These are phyloP conservation scores for Blastobotrys proliferans DNA, from an alignment of 1,139 yeast species.

Conservation along the genomic window DNA sequence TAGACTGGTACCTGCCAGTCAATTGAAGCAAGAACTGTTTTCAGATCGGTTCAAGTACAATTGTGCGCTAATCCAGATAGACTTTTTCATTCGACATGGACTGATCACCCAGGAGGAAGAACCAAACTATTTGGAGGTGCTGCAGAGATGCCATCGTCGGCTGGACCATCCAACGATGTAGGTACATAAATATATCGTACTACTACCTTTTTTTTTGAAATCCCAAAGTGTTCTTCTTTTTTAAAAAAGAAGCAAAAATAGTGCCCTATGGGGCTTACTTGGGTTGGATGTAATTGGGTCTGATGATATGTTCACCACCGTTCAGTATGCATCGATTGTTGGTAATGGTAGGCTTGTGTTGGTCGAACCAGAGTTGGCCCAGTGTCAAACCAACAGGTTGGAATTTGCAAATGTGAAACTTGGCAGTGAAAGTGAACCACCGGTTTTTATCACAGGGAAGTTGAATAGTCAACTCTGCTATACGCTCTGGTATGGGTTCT, in stretches of 20 bases:
- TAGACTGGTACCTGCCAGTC: slow-evolving; percentile 54
- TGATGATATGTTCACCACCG: neutral
- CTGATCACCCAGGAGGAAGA: slow-evolving; percentile 57
- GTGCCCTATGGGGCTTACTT: neutral
- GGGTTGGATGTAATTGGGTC: slow-evolving; percentile 9
- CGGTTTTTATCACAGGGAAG: slow-evolving; percentile 10
- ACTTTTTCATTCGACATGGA: slow-evolving; percentile 83
- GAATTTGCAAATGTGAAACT: slow-evolving; percentile 2
- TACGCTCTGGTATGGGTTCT: slow-evolving; percentile 1
- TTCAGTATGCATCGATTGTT: neutral
- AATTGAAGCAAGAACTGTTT: slow-evolving; percentile 41
- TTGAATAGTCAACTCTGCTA: slow-evolving; percentile 3
- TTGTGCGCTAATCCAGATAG: slow-evolving; percentile 73
- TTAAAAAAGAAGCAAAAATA: neutral
- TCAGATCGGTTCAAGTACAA: slow-evolving; percentile 79
- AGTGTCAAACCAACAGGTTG: slow-evolving; percentile 10
- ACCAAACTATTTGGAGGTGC: slow-evolving; percentile 56
- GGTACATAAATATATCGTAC: neutral
- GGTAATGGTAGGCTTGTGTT: slow-evolving; percentile 5
- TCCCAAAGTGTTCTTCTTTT: neutral
- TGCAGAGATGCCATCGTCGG: slow-evolving; percentile 57
- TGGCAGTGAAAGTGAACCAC: slow-evolving; percentile 11
- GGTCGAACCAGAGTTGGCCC: slow-evolving; percentile 13
- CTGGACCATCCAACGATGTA: slow-evolving; percentile 29
- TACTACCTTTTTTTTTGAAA: too few species aligned